Base-by-base conservation (phyloP, 2,329 filamentous ascomycete species). In the Aspergillus novoparasiticus region DNA sequence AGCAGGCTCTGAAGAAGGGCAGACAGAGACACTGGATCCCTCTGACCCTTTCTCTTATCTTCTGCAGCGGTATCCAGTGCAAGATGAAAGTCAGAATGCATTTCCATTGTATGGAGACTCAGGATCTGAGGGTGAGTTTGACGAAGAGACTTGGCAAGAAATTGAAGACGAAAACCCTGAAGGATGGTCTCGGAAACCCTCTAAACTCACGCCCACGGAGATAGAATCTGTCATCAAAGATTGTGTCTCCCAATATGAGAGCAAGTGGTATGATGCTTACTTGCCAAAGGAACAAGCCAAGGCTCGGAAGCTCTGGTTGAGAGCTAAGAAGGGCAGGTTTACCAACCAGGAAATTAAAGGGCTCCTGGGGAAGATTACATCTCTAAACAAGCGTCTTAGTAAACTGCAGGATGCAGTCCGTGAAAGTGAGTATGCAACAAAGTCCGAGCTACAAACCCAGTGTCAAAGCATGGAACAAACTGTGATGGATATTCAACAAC, bases 391-490 rank as follows among this genome's bases (percentile, higher is more conserved):
- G 2, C 87, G 89, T 11, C 80, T 94, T 34, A 72, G 74, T n/a
- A 87, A 84, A 54, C 75, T 88, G 19, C 82, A 82, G 11, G 69
- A 80, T 1, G 83, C 87, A 23, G 86, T 93, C 39, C 66, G 81
- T 26, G 68, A 73, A 1, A 78, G 84, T 19, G 73, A 81, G 34
- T 92, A 89, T 59, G 53, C 85, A 74, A 77, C 12, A 85, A 79
- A 9, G 78, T 80, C 26, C 69, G 82, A 88, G 16, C 72, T 95
- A 16, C 78, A 81, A 30, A 78, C 76, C 6, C 85, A 87, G 69
- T 87, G 88, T 56, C 76, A 79, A 12, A 84, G 79, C 41, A 79
- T 96, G 60, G 88, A 94, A 63, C 79, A 82, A 5, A 92, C 84
- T 4, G 77, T 97, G 0, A 84, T 86, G 41, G 84, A 90, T 60